Percentiles rank a stretch among this genome's conserved stretches.
Evolutionary conservation across 2,329 filamentous ascomycete species (phyloP).

Genomic region (Nemania abortiva): DNA sequence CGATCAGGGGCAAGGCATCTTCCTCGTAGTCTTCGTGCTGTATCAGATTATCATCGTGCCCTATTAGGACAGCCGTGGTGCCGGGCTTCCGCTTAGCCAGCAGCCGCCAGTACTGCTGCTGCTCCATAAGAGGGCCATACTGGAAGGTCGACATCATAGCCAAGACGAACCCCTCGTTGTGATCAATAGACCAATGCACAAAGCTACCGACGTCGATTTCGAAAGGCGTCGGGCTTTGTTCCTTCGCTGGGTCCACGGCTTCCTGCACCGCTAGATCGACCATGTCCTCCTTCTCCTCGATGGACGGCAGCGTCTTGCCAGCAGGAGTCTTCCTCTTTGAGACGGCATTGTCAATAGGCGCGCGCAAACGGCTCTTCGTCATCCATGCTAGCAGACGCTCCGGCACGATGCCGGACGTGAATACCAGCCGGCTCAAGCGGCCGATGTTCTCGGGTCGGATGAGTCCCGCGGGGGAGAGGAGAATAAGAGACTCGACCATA

Average conservation of each 20-base stretch:
- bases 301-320: slow-evolving; percentile 36
- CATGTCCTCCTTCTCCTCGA: slow-evolving; percentile 49
- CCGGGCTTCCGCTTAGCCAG: slow-evolving; percentile 58
- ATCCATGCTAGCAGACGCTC: slow-evolving; percentile 63
- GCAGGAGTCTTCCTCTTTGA: slow-evolving; percentile 43
- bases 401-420: slow-evolving; percentile 67
- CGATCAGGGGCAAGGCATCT: slow-evolving; percentile 64
- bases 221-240: slow-evolving; percentile 52
- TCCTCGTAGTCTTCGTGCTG: slow-evolving; percentile 61
- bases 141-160: slow-evolving; percentile 71
- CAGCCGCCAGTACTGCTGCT: slow-evolving; percentile 63
- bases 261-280: slow-evolving; percentile 60
- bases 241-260: slow-evolving; percentile 49
- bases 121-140: slow-evolving; percentile 65
- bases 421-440: slow-evolving; percentile 62
- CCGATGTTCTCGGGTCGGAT: slow-evolving; percentile 70
- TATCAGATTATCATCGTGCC: slow-evolving; percentile 65
- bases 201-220: slow-evolving; percentile 63
- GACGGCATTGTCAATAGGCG: slow-evolving; percentile 61
- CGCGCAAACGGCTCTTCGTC: slow-evolving; percentile 62
- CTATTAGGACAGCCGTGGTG: slow-evolving; percentile 66
- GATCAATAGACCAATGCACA: slow-evolving; percentile 68
- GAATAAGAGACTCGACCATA: slow-evolving; percentile 75
- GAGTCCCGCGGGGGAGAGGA: slow-evolving; percentile 84
- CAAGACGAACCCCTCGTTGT: slow-evolving; percentile 69